phyloP scores from a whole-genome alignment of 352 stramenopile species.

The Thraustochytrium sp. region DNA sequence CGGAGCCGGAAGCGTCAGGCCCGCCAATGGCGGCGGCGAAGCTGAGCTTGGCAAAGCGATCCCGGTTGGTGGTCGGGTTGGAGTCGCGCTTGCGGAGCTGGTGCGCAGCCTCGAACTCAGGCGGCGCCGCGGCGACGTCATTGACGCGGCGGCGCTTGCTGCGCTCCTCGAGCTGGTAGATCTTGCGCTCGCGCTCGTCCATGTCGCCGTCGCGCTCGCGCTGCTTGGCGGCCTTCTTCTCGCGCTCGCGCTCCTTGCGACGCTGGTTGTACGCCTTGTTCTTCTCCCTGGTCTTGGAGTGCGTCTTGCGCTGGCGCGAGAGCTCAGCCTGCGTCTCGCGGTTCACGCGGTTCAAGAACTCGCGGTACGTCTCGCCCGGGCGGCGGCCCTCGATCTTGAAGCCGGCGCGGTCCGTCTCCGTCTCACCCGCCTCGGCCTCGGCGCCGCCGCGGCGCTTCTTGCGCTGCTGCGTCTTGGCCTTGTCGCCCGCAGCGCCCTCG shows the following conservation, averaged over 20 bases:
- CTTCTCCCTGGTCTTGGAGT: not conserved
- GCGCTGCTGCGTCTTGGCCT: not conserved
- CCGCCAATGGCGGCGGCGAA: not conserved
- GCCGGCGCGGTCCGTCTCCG: not conserved
- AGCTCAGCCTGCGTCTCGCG: not conserved
- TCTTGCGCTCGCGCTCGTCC: not conserved
- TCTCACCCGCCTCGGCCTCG: not conserved
- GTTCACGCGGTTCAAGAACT: not conserved
- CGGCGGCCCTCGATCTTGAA: not conserved
- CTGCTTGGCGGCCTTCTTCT: not conserved
- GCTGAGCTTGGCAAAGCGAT: conserved; percentile 35
- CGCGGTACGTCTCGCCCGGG: not conserved
- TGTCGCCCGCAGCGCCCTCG: not conserved
- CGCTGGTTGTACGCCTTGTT: not conserved
- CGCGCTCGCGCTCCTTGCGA: not conserved
- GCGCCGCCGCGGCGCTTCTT: not conserved
- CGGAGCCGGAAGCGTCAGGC: not conserved
- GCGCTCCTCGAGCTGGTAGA: not conserved
- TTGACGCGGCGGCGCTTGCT: not conserved
- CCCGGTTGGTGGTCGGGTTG: not conserved
- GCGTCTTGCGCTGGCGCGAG: not conserved
- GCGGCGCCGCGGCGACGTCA: conserved; percentile 3
- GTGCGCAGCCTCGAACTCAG: conserved; percentile 4
- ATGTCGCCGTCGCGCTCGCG: conserved; percentile 5
- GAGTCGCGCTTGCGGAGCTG: not conserved